phyloP scores from a whole-genome alignment of 148 eudicot species.

The Polygonum aviculare region DNA sequence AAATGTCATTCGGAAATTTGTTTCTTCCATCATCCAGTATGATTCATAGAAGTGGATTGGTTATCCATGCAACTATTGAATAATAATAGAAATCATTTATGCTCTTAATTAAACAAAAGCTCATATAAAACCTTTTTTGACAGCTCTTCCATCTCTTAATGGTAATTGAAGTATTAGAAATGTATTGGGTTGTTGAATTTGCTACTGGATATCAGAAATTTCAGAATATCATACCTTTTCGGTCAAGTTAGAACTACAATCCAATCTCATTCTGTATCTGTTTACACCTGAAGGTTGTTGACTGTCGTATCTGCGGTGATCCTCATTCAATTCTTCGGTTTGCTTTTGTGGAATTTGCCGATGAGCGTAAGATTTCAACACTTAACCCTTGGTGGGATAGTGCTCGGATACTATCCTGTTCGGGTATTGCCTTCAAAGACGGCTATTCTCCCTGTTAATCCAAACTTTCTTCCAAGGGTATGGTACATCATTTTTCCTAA shows the following conservation, averaged over 20 bases:
- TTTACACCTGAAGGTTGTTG: slow-evolving; percentile 51
- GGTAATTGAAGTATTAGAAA: too few relatives aligned
- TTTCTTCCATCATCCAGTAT: not conserved
- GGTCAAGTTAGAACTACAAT: not conserved
- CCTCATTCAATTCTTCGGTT: slow-evolving; percentile 95
- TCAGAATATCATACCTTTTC: not conserved
- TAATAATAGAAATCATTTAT: not conserved
- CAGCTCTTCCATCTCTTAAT: too few relatives aligned
- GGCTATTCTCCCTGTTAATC: slow-evolving; percentile 97
- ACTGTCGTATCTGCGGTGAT: slow-evolving; percentile 92
- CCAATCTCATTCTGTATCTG: not conserved
- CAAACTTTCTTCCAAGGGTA: slow-evolving; percentile 93
- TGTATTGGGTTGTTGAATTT: too few relatives aligned
- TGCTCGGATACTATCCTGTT: slow-evolving; percentile 77
- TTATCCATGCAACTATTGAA: not conserved
- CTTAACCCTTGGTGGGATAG: slow-evolving; percentile 61
- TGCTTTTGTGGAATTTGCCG: slow-evolving; percentile 92
- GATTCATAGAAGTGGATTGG: not conserved
- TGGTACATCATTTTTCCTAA: too few relatives aligned
- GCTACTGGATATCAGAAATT: not conserved
- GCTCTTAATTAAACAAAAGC: not conserved
- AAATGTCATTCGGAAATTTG: not conserved
- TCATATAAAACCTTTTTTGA: too few relatives aligned
- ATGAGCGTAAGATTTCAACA: slow-evolving; percentile 49
- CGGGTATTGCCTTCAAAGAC: slow-evolving; percentile 93